Evolutionary conservation across 495 filamentous ascomycete species (phyloP).

Genomic region (Tuber indicum): DNA sequence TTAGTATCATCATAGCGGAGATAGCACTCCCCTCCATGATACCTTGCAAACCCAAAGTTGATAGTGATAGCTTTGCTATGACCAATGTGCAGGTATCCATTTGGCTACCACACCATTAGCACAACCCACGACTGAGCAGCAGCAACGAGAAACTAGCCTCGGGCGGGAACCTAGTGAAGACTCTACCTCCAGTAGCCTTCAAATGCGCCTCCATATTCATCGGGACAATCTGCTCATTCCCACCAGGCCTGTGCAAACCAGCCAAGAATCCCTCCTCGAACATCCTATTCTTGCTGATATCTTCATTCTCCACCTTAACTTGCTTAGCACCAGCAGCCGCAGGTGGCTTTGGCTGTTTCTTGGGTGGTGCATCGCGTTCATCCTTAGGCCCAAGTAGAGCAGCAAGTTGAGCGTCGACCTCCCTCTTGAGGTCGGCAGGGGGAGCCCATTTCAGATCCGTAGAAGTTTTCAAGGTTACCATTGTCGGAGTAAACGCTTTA

Average conservation of each 20-base stretch:
- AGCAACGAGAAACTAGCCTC: slow-evolving; percentile 47
- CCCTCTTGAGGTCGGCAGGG: slow-evolving; percentile 38
- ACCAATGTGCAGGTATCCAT: slow-evolving; percentile 77
- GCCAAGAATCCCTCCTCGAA: slow-evolving; percentile 41
- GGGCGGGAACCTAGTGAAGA: slow-evolving; percentile 75
- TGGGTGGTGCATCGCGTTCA: slow-evolving; percentile 37
- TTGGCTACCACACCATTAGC: slow-evolving; percentile 35
- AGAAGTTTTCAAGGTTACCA: slow-evolving; percentile 32
- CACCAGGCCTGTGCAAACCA: slow-evolving; percentile 38
- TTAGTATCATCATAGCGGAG: slow-evolving; percentile 76
- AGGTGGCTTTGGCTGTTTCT: slow-evolving; percentile 33
- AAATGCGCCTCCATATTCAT: slow-evolving; percentile 38
- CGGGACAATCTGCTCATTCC: slow-evolving; percentile 38
- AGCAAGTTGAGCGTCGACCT: slow-evolving; percentile 32
- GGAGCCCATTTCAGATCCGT: slow-evolving; percentile 39
- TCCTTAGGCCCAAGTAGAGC: slow-evolving; percentile 39
- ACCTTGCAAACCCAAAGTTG: slow-evolving; percentile 91
- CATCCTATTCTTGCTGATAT: slow-evolving; percentile 36
- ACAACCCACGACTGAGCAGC: not conserved
- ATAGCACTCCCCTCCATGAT: slow-evolving; percentile 70
- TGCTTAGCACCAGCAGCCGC: slow-evolving; percentile 8
- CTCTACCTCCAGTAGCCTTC: slow-evolving; percentile 34
- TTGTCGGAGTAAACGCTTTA: slow-evolving; percentile 26
- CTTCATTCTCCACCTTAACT: slow-evolving; percentile 22
- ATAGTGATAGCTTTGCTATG: slow-evolving; percentile 95